Percentiles rank a stretch among this genome's conserved stretches.
These are phyloP conservation scores for Yamadazyma blattariae DNA, from an alignment of 1,139 yeast genomes.

Conservation along the genomic window DNA sequence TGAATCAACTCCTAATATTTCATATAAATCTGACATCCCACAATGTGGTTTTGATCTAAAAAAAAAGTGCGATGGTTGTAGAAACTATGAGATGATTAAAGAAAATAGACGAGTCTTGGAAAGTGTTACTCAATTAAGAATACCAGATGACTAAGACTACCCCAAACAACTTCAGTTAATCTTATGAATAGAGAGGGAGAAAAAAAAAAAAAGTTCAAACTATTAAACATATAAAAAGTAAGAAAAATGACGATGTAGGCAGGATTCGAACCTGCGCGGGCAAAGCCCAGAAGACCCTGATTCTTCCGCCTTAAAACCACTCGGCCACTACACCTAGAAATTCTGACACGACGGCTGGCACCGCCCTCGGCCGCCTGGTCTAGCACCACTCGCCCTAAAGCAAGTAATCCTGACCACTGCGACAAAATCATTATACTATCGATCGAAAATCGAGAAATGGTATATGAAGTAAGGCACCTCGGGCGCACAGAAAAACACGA, in stretches of 20 bases:
- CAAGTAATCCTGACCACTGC: slow-evolving; percentile 4
- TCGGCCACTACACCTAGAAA: slow-evolving; percentile 35
- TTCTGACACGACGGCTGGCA: no score
- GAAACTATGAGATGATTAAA: no score
- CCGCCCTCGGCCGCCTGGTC: no score
- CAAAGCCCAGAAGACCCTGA: slow-evolving; percentile 47
- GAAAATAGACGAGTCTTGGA: no score
- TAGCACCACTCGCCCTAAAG: not conserved
- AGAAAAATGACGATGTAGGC: slow-evolving; percentile 36
- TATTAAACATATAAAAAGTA: no score
- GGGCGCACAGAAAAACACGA: no score
- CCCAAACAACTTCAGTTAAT: no score
- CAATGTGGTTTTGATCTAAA: not conserved
- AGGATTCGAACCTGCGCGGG: slow-evolving; percentile 94
- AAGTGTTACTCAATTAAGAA: no score
- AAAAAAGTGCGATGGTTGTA: not conserved
- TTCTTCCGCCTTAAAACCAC: slow-evolving; percentile 53
- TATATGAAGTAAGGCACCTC: no score
- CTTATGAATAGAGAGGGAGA: no score
- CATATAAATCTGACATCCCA: slow-evolving; percentile 46
- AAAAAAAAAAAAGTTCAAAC: not conserved
- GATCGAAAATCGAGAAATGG: not conserved
- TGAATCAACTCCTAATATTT: slow-evolving; percentile 61
- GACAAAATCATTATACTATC: slow-evolving; percentile 4
- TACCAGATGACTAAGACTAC: no score